Conservation (phyloP, 1,284 basidiomycete species). For the Anthracocystis walkeri region DNA sequence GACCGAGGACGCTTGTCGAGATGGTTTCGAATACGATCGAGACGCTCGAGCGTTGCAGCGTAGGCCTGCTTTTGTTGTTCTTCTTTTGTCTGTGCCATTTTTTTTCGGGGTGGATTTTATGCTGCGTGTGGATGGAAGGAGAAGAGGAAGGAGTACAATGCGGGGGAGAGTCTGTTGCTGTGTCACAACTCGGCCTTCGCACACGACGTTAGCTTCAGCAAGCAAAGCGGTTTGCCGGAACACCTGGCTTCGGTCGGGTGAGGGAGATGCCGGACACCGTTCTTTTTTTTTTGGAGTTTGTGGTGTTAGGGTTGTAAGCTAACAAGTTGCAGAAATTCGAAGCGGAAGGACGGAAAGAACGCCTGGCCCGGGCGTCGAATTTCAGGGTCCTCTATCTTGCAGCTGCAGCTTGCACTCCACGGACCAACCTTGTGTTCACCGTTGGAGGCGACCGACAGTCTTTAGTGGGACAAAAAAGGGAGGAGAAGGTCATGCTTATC, state of each 20-base stretch:
- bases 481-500: not conserved
- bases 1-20: conserved; percentile 75
- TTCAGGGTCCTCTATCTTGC: conserved; percentile 9
- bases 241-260: not conserved
- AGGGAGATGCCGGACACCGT: conserved; percentile 3
- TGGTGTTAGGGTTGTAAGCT: not conserved
- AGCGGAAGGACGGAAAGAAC: not conserved
- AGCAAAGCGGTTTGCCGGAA: conserved; percentile 2
- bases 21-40: conserved; percentile 80
- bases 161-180: not conserved
- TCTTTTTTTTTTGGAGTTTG: not conserved
- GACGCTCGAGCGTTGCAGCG: conserved; percentile 68
- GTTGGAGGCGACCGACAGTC: not conserved
- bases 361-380: conserved; percentile 9
- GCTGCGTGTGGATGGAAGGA: not conserved
- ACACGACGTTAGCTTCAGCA: no score
- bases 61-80: conserved; percentile 50
- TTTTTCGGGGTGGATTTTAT: not conserved
- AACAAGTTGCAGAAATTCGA: not conserved
- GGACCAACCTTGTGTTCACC: not conserved
- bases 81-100: conserved; percentile 34
- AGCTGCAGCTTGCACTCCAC: conserved; percentile 2
- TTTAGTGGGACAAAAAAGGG: not conserved
- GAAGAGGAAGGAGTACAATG: not conserved
- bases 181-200: no score